Evolutionary conservation across 768 basidiomycete genomes (phyloP), one percentile per base, ranked within the genome.

Genomic region (Coprinopsis cinerea): DNA sequence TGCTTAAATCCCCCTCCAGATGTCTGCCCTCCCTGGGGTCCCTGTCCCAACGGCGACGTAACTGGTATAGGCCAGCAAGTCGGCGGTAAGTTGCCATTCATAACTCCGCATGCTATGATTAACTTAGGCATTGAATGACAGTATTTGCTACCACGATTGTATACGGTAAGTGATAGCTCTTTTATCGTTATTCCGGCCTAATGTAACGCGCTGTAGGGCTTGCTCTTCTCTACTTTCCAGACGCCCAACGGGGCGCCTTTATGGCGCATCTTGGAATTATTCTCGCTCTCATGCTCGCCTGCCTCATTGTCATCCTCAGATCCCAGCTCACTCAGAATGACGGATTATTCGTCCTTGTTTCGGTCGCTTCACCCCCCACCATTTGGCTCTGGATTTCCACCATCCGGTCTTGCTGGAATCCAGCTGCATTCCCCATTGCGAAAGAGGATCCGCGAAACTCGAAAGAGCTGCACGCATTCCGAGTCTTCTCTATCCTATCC

Each of bases 11-110:
- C n/a, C n/a, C 56, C 59, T 18, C 53, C 54, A 1, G 22, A 22
- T 1, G 56, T 54, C 26, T 46, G 44, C 13, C 57, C 56, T 35
- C 44, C 43, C 4, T 51, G 49, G 27, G 51, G 49, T 4, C 53
- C 55, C 30, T 59, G 59, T 42, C 59, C 59, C 13, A 59, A 59
- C 47, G 30, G 47, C 4, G 59, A 59, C 46, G 56, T 59, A n/a
- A 59, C 59, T 4, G 59, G 59, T 2, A 32, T 59, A 27, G 59
- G 58, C 2, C 54, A 57, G 25, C 56, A 59, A 35, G 30, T 59
- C 14, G 57, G 56, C 13, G 30, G 59, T 57, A 28, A 47, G 59
- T 49, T 7, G 13, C 13, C 9, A 23, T 10, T 22, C 18, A 22
- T 11, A 9, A 25, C 18, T n/a, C n/a, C n/a, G n/a, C n/a, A n/a